Evolutionary conservation across 768 basidiomycete genomes (phyloP), one percentile per base, ranked within the genome.

Genomic region (Podaxis rugospora): DNA sequence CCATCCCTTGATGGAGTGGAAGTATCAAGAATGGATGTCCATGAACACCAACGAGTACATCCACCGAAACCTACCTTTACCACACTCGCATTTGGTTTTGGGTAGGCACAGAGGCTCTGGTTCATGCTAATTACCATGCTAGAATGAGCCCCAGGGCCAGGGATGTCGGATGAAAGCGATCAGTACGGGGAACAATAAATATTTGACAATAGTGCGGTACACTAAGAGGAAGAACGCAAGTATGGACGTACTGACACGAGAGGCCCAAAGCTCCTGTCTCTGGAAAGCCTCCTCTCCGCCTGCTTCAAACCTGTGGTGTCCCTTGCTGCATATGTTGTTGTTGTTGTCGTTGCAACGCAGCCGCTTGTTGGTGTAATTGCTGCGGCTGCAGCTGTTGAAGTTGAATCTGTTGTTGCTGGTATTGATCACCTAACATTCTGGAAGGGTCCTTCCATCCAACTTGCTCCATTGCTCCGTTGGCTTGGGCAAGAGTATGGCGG

Each of bases 381-480:
- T 57, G 55, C n/a, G 47, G 44, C 28, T 57, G 44, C 6, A 49
- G 13, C 47, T 57, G 28, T 56, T 56, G 55, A 42, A 56, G 18
- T 23, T 56, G 44, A 0, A 44, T n/a, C n/a, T 57, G 46, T 47
- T 47, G 55, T 36, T 57, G 55, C 32, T 57, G 42, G 21, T 21
- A 3, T 13, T 21, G 55, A 14, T 37, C 55, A 23, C 11, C 35
- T 27, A 36, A 18, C 10, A 21, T 44, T 21, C 32, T 46, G 5
- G 28, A 28, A 18, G 28, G n/a, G 9, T 57, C 55, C 32, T 57
- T 57, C 21, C 35, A 4, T 18, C 55, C 55, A 5, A 49, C 14
- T 39, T 49, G 27, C 32, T 23, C 44, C 55, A 57, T 57, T 14
- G 49, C 2, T 35, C 18, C 55, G 0, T 49, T 35, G 5, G 55